Evolutionary conservation across 2,329 filamentous ascomycete genomes (phyloP), one percentile per base, ranked within the genome.

Genomic region (Penicillium paneum): DNA sequence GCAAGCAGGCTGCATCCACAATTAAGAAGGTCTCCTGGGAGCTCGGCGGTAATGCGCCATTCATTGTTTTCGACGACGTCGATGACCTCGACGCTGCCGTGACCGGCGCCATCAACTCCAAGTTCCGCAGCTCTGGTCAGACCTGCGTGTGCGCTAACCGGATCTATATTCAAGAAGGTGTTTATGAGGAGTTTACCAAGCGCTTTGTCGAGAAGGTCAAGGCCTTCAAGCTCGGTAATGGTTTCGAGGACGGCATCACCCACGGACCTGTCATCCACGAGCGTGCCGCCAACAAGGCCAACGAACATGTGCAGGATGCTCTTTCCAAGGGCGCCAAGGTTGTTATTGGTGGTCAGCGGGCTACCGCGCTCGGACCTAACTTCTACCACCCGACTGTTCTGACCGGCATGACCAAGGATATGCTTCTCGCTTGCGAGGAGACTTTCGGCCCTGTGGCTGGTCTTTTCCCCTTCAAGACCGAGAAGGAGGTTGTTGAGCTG

Each of bases 381-480:
- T 99, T 95, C 78, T 96, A 88, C 77, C 83, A 91, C 67, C 91
- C 90, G 3, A 97, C 94, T 0, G 89, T 97, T 39, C 84, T 99
- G 57, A 87, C 89, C 10, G 89, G 89, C 59, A 93, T 96, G 87
- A 96, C 81, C 11, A 79, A 81, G 54, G 85, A 92, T 39, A 97
- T 97, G 94, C 81, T 83, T 56, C 82, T 97, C 63, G 87, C 90
- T 5, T 79, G 79, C 1, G 93, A 97, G 74, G 94, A 99, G 79
- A 99, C 93, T 0, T 99, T 99, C 70, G 94, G 94, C 0, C 94
- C 94, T 3, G 89, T 97, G 0, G 93, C 92, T 0, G 93, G 89
- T 0, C 75, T 97, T 13, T 97, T 97, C 79, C 82, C 86, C 45
- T 99, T 97, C 69, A 83, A 90, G 43, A 91, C 87, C 0, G 94